Conservation (phyloP, 805 yeast species). For the Candida easanensis region DNA sequence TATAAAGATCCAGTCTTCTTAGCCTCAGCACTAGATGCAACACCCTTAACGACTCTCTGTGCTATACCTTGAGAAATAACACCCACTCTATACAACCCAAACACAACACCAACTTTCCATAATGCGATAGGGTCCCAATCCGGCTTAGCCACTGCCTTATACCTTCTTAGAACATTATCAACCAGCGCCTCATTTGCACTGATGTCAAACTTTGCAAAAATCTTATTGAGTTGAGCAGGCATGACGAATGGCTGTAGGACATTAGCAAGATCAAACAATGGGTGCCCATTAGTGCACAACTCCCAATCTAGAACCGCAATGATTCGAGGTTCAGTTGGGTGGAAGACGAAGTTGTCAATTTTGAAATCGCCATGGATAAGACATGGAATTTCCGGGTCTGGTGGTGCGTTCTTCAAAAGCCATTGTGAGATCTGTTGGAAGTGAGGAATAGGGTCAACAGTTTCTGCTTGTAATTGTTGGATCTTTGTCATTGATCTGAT, state of each 20-base stretch:
- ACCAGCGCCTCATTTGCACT: conserved; percentile 14
- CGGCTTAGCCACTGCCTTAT: conserved; percentile 13
- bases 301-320: conserved; percentile 67
- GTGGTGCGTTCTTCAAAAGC: conserved; percentile 43
- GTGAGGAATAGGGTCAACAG: conserved; percentile 46
- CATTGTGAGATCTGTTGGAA: conserved; percentile 41
- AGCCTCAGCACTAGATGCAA: conserved; percentile 54
- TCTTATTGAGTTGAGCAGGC: conserved; percentile 37
- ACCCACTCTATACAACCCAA: conserved; percentile 51
- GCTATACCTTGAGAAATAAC: conserved; percentile 64
- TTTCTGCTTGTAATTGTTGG: conserved; percentile 34
- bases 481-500: conserved; percentile 44
- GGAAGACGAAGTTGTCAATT: conserved; percentile 60
- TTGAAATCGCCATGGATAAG: conserved; percentile 66
- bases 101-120: conserved; percentile 54
- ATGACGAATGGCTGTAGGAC: conserved; percentile 52
- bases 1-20: conserved; percentile 33
- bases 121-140: conserved; percentile 28
- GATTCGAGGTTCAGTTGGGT: conserved; percentile 48
- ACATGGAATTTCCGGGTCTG: conserved; percentile 41
- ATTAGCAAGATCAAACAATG: conserved; percentile 59
- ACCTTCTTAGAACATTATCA: conserved; percentile 18
- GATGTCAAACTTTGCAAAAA: conserved; percentile 26
- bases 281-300: conserved; percentile 62
- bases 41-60: conserved; percentile 49